These are phyloP conservation scores for Malus fusca DNA, from an alignment of 306 rosid species.

Conservation along the genomic window DNA sequence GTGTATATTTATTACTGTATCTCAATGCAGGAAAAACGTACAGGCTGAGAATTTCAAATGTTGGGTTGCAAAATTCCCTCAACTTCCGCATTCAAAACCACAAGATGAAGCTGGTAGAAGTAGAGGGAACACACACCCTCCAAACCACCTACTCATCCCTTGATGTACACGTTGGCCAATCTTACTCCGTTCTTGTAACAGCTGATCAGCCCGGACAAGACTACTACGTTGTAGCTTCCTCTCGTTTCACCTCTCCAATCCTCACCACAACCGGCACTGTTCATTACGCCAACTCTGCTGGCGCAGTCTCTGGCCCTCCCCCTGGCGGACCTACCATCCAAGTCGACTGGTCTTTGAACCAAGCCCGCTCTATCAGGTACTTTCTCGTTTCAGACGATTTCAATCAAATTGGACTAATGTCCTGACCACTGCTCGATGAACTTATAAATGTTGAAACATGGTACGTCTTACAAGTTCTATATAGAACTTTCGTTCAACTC, in stretches of 20 bases:
- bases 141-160: conserved; percentile 80
- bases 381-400: not conserved
- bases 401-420: not conserved
- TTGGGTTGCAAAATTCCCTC: conserved; percentile 79
- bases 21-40: conserved; percentile 73
- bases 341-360: conserved; percentile 94
- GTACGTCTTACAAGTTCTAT: too few species aligned
- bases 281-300: conserved; percentile 75
- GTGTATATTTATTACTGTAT: not conserved
- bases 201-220: conserved; percentile 87
- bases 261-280: conserved; percentile 67
- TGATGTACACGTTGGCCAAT: conserved; percentile 87
- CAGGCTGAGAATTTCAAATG: conserved; percentile 88
- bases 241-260: conserved; percentile 54
- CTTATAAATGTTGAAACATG: too few species aligned
- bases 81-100: conserved; percentile 86
- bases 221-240: conserved; percentile 66
- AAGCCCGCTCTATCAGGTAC: conserved; percentile 93
- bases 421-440: not conserved
- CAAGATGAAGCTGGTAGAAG: conserved; percentile 79
- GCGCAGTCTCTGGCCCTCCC: conserved; percentile 69
- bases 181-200: conserved; percentile 75
- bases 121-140: conserved; percentile 92
- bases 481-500: too few species aligned
- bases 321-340: conserved; percentile 99